Base-by-base conservation (phyloP, 768 basidiomycete species). In the Agrocybe praecox region DNA sequence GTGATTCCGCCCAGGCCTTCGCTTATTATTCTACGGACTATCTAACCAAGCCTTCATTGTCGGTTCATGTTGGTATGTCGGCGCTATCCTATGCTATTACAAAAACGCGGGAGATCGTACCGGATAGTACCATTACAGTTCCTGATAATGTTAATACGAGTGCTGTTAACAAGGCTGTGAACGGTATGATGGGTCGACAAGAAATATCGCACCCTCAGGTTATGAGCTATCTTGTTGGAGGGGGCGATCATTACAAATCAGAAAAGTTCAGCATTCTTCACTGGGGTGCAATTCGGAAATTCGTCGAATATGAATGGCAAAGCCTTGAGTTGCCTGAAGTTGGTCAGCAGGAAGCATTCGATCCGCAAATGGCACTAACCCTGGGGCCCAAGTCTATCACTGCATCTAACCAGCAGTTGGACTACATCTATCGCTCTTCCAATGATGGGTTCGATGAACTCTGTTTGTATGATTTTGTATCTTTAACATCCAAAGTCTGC, bases 1-100 rank as follows among this genome's bases (percentile, higher is more conserved):
- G 79, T 0, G 48, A 62, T 5, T 58, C 69, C 1, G 76, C 76
- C 1, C 78, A 79, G 48, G 77, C 78, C 0, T 59, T 78, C 0
- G 29, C 76, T 1, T 77, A 76, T 52, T 81, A 81, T 47, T 76
- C 80, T 24, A 80, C 78, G 0, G 72, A 80, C 51, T 80, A 81
- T 49, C 79, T 81, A 11, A 73, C 77, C 0, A 81, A 81, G 50
- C 51, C 71, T 1, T 47, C 46, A 7, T 0, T 47, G 2, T 23
- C 46, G 5, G 46, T 47, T 26, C 46, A 47, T 23, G 46, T 47
- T 23, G 46, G 46, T 6, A 47, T 47, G 46, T 22, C 46, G 2
- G 46, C 46, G 9, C 22, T 9, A 24, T 47, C 46, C 2, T 47
- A 47, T 17, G 46, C 46, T 17, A 7, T 47, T 24, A 22, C 46